Evolutionary conservation across 345 rosid species (phyloP).

Genomic region (Triadica sebifera): DNA sequence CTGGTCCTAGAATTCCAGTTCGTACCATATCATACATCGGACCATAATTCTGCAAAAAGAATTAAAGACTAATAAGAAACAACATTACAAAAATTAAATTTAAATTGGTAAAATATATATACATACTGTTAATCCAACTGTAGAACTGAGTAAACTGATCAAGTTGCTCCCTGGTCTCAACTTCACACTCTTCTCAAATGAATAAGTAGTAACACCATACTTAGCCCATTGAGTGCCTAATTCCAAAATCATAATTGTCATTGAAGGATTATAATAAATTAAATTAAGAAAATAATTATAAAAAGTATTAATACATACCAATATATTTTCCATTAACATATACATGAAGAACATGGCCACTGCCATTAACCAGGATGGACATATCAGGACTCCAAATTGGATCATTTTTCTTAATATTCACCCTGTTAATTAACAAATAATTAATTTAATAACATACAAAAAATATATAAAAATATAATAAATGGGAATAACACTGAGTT

Average conservation of each 20-base stretch:
- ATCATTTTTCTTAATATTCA: conserved; percentile 5
- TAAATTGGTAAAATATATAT: background rate
- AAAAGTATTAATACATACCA: background rate
- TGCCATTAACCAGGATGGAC: conserved; percentile 10
- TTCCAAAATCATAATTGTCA: background rate
- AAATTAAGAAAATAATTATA: background rate
- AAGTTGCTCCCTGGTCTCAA: conserved; percentile 13
- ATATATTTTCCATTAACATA: conserved; percentile 20
- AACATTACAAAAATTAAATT: background rate
- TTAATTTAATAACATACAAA: background rate
- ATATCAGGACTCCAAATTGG: conserved; percentile 10
- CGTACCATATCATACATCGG: background rate
- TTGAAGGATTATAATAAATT: no score
- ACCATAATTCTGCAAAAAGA: conserved; percentile 20
- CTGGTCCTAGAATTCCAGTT: conserved; percentile 18
- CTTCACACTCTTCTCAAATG: conserved; percentile 10
- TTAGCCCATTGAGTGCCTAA: conserved; percentile 19
- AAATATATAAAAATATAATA: background rate
- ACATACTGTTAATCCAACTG: conserved; percentile 19
- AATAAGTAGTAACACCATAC: background rate
- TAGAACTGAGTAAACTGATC: conserved; percentile 21
- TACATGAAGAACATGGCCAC: conserved; percentile 19
- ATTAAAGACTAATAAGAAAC: no score
- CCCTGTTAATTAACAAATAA: background rate
- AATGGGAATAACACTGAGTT: background rate